Percentiles rank a stretch among this genome's conserved stretches.
Conservation (phyloP, 2,329 filamentous ascomycete species). For the Thielaviopsis euricoi region DNA sequence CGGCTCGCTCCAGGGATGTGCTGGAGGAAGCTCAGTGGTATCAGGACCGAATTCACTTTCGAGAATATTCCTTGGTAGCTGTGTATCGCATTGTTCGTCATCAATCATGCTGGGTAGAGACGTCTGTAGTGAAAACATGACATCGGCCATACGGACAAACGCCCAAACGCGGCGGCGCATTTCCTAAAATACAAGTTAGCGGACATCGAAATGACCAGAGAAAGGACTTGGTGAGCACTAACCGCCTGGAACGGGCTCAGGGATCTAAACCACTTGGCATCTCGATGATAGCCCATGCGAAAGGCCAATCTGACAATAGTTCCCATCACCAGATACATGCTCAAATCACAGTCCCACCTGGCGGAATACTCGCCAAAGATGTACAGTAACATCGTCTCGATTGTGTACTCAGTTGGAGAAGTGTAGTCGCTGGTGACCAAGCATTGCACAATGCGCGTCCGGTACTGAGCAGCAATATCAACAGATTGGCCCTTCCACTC, state of each 20-base stretch:
- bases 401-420: conserved; percentile 53
- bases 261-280: conserved; percentile 55
- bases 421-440: conserved; percentile 63
- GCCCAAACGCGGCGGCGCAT: conserved; percentile 56
- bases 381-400: conserved; percentile 66
- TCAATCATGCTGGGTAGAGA: conserved; percentile 54
- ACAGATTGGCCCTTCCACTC: conserved; percentile 55
- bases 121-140: conserved; percentile 61
- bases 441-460: conserved; percentile 60
- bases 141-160: conserved; percentile 54
- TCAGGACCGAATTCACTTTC: conserved; percentile 64
- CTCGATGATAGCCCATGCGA: conserved; percentile 64
- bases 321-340: conserved; percentile 42
- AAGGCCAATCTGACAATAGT: conserved; percentile 41
- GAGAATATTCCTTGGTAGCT: conserved; percentile 60
- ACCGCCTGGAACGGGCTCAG: conserved; percentile 57
- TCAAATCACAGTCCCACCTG: conserved; percentile 56
- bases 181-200: conserved; percentile 30
- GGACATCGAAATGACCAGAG: too few species aligned
- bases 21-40: conserved; percentile 49
- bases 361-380: conserved; percentile 59
- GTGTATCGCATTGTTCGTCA: conserved; percentile 57
- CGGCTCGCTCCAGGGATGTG: conserved; percentile 50
- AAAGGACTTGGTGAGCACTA: conserved; percentile 17
- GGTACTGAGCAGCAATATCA: conserved; percentile 47